Evolutionary conservation across 352 stramenopile genomes (phyloP).

Genomic region (Phytophthora meadii): DNA sequence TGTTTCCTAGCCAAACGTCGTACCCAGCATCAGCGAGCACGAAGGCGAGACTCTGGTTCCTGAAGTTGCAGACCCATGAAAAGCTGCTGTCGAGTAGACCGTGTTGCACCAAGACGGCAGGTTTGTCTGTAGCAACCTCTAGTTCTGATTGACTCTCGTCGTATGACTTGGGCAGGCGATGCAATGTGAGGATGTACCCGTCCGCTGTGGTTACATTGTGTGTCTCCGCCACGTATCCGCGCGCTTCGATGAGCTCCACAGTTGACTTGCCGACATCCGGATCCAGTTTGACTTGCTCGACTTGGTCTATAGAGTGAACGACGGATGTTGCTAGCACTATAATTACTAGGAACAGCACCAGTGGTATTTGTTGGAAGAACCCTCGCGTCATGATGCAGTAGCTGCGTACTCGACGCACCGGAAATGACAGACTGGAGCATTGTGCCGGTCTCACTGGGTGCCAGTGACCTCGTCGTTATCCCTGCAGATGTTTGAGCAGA

Average conservation of each 20-base stretch:
- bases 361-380: slow-evolving; percentile 1
- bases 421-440: slow-evolving; percentile 7
- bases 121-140: slow-evolving; percentile 38
- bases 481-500: slow-evolving; percentile 23
- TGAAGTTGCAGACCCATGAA: slow-evolving; percentile 62
- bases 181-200: slow-evolving; percentile 64
- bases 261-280: slow-evolving; percentile 36
- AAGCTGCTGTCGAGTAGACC: slow-evolving; percentile 61
- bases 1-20: slow-evolving; percentile 73
- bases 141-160: slow-evolving; percentile 32
- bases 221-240: slow-evolving; percentile 53
- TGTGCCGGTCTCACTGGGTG: background rate
- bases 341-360: slow-evolving; percentile 5
- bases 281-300: slow-evolving; percentile 29
- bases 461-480: slow-evolving; percentile 1
- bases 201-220: slow-evolving; percentile 53
- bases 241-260: slow-evolving; percentile 34
- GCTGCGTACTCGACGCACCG: slow-evolving; percentile 1
- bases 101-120: slow-evolving; percentile 53
- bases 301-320: slow-evolving; percentile 25
- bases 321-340: slow-evolving; percentile 10
- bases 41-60: slow-evolving; percentile 59
- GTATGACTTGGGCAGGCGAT: slow-evolving; percentile 57
- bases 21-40: slow-evolving; percentile 60
- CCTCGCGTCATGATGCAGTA: slow-evolving; percentile 6